Evolutionary conservation across 768 basidiomycete genomes (phyloP).

Genomic region (Hericium coralloides): DNA sequence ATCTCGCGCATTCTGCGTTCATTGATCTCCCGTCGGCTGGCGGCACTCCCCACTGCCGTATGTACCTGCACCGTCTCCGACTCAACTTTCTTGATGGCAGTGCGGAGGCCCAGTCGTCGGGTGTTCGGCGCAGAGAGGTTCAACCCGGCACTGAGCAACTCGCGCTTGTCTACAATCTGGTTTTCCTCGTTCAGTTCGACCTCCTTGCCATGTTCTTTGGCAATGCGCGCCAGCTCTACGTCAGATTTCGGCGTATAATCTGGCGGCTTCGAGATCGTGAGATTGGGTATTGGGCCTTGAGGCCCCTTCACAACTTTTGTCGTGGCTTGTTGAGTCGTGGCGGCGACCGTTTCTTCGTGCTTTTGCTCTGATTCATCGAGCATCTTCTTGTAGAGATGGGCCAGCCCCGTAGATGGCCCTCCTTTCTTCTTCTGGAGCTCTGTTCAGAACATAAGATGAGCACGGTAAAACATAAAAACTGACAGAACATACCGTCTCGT

Average conservation of each 20-base stretch:
- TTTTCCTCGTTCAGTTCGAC: constrained; percentile 97
- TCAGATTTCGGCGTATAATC: constrained; percentile 60
- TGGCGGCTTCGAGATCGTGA: constrained; percentile 70
- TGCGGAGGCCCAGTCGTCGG: constrained; percentile 47
- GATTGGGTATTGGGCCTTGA: constrained; percentile 50
- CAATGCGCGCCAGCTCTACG: constrained; percentile 59
- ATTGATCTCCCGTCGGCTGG: constrained; percentile 72
- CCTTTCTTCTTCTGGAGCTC: constrained; percentile 54
- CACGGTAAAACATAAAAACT: neutral
- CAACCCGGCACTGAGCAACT: constrained; percentile 83
- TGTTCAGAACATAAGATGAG: constrained; percentile 7
- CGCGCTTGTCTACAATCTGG: constrained; percentile 93
- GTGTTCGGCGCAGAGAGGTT: constrained; percentile 85
- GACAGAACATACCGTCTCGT: constrained; percentile 62
- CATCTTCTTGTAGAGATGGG: constrained; percentile 74
- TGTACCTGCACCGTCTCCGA: constrained; percentile 38
- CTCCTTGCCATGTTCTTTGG: constrained; percentile 66
- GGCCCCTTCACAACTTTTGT: constrained; percentile 53
- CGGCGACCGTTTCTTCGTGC: constrained; percentile 83
- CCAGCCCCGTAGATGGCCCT: constrained; percentile 60
- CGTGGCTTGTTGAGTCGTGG: constrained; percentile 35
- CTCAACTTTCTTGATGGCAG: constrained; percentile 14
- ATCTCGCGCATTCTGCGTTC: constrained; percentile 77
- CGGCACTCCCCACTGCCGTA: constrained; percentile 79
- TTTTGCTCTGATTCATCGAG: constrained; percentile 72